Conservation (phyloP, 2,329 filamentous ascomycete genomes). For the Biscogniauxia sp. region DNA sequence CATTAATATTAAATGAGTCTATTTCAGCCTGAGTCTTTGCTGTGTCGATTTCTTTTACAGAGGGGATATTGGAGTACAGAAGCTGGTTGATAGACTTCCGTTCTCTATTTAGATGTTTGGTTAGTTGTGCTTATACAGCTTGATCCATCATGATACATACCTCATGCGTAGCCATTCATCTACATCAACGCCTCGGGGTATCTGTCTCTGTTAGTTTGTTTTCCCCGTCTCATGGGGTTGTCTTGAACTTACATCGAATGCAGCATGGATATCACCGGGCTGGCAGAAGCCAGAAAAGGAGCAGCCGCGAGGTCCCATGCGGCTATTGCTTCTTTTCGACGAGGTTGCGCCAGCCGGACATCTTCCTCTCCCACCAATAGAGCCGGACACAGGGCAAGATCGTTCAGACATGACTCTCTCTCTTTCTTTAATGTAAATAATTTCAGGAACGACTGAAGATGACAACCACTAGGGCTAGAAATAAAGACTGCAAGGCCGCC, state of each 20-base stretch:
- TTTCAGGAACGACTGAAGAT: constrained; percentile 6
- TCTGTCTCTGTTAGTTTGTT: constrained; percentile 31
- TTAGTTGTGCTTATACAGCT: constrained; percentile 2
- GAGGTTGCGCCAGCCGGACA: constrained; percentile 3
- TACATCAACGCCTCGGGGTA: constrained; percentile 43
- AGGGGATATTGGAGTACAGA: constrained; percentile 44
- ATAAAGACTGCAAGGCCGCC: constrained; percentile 14
- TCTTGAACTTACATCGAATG: constrained; percentile 25
- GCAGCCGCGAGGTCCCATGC: constrained; percentile 34
- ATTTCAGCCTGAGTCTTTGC: constrained; percentile 41
- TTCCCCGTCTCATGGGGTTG: neutral
- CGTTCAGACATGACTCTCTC: constrained; percentile 19
- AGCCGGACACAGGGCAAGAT: constrained; percentile 20
- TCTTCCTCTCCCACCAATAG: constrained; percentile 15
- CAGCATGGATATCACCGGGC: constrained; percentile 35
- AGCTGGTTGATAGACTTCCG: constrained; percentile 48
- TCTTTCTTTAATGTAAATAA: constrained; percentile 6
- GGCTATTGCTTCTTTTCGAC: constrained; percentile 21
- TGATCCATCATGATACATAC: constrained; percentile 19
- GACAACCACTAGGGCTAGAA: constrained; percentile 3
- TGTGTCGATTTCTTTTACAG: constrained; percentile 36
- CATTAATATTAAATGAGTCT: constrained; percentile 46
- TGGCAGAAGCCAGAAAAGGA: constrained; percentile 36
- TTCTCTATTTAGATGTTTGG: constrained; percentile 33
- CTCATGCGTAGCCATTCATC: constrained; percentile 46